A percentile compares a stretch with the other conserved stretches of the same genome.
These are phyloP conservation scores for Phytopythium sindhum DNA, from an alignment of 352 stramenopile species.

Conservation along the genomic window DNA sequence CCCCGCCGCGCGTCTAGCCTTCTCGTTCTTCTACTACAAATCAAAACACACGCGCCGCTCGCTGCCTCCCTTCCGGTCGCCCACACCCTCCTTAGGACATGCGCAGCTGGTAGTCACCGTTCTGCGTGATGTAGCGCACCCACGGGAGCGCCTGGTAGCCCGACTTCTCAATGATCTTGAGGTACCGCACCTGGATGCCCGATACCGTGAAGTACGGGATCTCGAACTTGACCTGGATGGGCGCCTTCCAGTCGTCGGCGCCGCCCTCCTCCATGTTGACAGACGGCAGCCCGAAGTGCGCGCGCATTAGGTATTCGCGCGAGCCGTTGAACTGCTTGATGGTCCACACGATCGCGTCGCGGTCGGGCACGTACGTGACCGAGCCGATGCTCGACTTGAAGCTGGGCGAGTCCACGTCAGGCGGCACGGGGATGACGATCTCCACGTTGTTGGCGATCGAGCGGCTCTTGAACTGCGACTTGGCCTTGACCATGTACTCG, in stretches of 20 bases:
- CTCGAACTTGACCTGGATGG: conserved; percentile 96
- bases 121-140: conserved; percentile 99
- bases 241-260: conserved; percentile 87
- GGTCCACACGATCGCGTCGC: conserved; percentile 98
- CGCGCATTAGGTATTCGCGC: conserved; percentile 99
- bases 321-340: conserved; percentile 99
- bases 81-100: conserved; percentile 89
- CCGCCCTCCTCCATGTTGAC: conserved; percentile 87
- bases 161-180: conserved; percentile 99
- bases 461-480: conserved; percentile 98
- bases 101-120: conserved; percentile 98
- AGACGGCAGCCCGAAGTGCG: conserved; percentile 98
- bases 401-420: conserved; percentile 97
- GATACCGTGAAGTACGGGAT: conserved; percentile 96
- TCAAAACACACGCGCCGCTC: not conserved
- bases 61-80: not conserved
- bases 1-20: not conserved
- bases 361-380: conserved; percentile 98
- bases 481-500: conserved; percentile 98
- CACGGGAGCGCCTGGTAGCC: conserved; percentile 99
- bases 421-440: conserved; percentile 99
- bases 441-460: conserved; percentile 99
- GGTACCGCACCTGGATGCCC: conserved; percentile 98
- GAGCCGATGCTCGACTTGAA: conserved; percentile 98
- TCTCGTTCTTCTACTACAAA: not conserved